Base-by-base conservation (phyloP, 306 rosid species). In the Cucurbita ficifolia region DNA sequence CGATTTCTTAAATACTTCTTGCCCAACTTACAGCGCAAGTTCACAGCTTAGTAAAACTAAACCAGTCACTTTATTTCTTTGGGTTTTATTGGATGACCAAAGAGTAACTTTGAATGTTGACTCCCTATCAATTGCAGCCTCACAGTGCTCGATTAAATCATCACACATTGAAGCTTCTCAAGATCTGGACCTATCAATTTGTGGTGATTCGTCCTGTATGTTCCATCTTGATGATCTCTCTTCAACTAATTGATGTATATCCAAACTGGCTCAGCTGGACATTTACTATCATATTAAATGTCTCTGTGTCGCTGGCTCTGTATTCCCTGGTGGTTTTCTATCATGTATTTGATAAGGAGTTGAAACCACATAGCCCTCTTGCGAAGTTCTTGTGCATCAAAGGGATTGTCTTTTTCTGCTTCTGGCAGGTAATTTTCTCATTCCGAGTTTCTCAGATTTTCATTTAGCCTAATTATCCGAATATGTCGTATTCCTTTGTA, bases 191-290 rank as follows among this genome's bases (percentile, higher is more conserved):
- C 5, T 80, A 79, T 79, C 80, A 80, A 38, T 80, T 80, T 73
- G 83, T 80, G 52, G 83, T 76, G n/a, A 72, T 80, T 63, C 83
- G 83, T 40, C 80, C 83, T 8, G 74, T 80, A 38, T 80, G 83
- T 67, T 76, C 83, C 63, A 80, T 80, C 70, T 55, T 76, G 80
- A 76, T 80, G 80, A 76, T 80, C 48, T n/a, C 51, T 45, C 74
- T 80, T 73, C 72, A 64, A 80, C 75, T 80, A 49, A 17, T 80
- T 56, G 78, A 78, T 19, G 57, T 73, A 63, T 76, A 80, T 64
- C 83, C 83, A 22, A 73, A 70, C 62, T 80, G 83, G 83, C 64
- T 80, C 64, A 80, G 80, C 69, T 80, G 83, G 83, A 76, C 83
- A 72, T 80, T 80, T 73, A 76, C 83, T 1, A 80, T 80, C 49